Percentiles rank a stretch among this genome's conserved stretches.
phyloP scores from a whole-genome alignment of 805 yeast genomes.

The Lipomyces yamanashiensis region DNA sequence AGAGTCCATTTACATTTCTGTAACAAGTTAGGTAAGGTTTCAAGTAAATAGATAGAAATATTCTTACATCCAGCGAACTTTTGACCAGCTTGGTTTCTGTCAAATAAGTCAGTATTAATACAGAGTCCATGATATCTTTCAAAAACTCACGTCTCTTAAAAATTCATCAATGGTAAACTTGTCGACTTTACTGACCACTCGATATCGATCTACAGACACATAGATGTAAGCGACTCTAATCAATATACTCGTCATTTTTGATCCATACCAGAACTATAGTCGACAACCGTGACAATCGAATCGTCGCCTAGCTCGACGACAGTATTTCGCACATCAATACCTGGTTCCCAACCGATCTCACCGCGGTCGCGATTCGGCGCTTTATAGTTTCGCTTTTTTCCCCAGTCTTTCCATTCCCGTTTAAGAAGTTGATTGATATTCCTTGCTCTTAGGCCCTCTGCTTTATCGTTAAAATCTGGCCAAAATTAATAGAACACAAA shows the following conservation, averaged over 20 bases:
- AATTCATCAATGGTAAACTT: constrained; percentile 41
- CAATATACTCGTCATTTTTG: background rate
- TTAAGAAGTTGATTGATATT: constrained; percentile 28
- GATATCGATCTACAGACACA: constrained; percentile 43
- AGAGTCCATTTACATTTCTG: constrained; percentile 59
- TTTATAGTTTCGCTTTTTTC: constrained; percentile 31
- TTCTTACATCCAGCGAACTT: constrained; percentile 38
- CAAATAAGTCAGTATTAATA: background rate
- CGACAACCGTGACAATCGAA: constrained; percentile 59
- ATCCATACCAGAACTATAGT: constrained; percentile 49
- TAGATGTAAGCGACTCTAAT: too few relatives aligned
- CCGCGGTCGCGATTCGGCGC: constrained; percentile 22
- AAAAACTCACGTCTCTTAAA: constrained; percentile 15
- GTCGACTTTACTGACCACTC: constrained; percentile 51
- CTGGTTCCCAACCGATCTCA: constrained; percentile 60
- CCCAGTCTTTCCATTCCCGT: constrained; percentile 35
- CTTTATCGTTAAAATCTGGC: background rate
- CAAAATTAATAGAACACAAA: background rate
- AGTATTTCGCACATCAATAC: constrained; percentile 56
- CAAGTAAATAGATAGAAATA: constrained; percentile 44
- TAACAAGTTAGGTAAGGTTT: constrained; percentile 57
- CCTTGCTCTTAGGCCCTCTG: constrained; percentile 15
- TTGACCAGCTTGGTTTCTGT: constrained; percentile 32
- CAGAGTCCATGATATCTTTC: background rate
- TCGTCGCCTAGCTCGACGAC: constrained; percentile 58